Evolutionary conservation across 768 basidiomycete species (phyloP), one percentile per base, ranked within the genome.

Genomic region (Kwoniella dejecticola): DNA sequence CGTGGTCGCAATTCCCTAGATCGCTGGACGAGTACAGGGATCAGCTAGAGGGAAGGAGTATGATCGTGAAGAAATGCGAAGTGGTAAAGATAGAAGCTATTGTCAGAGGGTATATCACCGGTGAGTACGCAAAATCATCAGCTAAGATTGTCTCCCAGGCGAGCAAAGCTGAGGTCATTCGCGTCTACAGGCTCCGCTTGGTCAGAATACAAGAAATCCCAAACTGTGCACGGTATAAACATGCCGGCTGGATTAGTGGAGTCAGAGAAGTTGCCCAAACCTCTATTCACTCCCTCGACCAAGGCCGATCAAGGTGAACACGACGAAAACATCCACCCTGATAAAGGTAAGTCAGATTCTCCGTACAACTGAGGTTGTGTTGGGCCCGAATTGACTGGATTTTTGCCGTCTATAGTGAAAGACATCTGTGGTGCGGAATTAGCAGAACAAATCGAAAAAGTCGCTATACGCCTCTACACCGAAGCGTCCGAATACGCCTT

Each of bases 51-150:
- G 94, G 89, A 1, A 83, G 96, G 21, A 82, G 88, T 11, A 98
- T 99, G 89, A 86, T 96, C 53, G 96, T 98, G 10, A 85, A 81
- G 77, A 93, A 88, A 72, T 94, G 93, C 0, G 84, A 88, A 75
- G 89, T 98, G 27, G 82, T 97, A 29, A 91, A 90, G 21, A 82
- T 98, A 5, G 96, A 99, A 79, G 92, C 90, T 5, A 98, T 99
- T 71, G 95, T 98, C 17, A 83, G 96, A 64, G 95, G 95, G 2
- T 98, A 98, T 79, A 82, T 99, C 61, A 90, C 95, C n/a, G 95
- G 95, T 92, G 65, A 67, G 83, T 33, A 2, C 15, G 10, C 19
- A n/a, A 12, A 53, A n/a, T n/a, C 7, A 11, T 47, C 13, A 44
- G 30, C 53, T 11, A 5, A 29, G 21, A 29, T 36, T 21, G 17